Evolutionary conservation across 2,329 filamentous ascomycete genomes (phyloP), one percentile per base, ranked within the genome.

Genomic region (Dactylonectria estremocensis): DNA sequence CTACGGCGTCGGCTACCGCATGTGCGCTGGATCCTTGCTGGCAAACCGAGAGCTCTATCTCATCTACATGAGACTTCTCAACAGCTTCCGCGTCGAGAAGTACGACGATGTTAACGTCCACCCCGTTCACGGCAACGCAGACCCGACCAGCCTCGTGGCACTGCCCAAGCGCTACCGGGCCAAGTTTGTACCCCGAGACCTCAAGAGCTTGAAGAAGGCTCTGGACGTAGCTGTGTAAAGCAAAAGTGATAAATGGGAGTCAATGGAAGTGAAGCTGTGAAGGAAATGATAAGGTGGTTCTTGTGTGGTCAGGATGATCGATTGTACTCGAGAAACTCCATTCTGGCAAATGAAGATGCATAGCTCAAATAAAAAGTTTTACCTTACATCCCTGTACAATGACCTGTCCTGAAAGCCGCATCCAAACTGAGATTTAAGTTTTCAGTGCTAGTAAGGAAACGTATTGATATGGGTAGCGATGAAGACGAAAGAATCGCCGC

Each of bases 21-120:
- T 92, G 90, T 92, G 90, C 68, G 89, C 90, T 0, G 90, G 89
- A 0, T 75, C 71, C 1, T 60, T 75, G 2, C 48, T 92, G 2
- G 89, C 90, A 11, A 91, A 92, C 73, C 83, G 90, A 2, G 90
- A 92, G 75, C 81, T 92, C 18, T 92, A 92, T 67, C 82, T 91
- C 10, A 83, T 90, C 11, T 92, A 90, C 74, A 84, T 91, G 79
- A 84, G 90, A 33, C 86, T 89, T 69, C 79, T 92, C 28, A 89
- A 86, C 76, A 87, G 87, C 72, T 91, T 92, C 77, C 85, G 86
- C 67, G 86, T 92, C 62, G 80, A 87, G 60, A 85, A 85, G 67
- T 79, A 84, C 58, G 86, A 87, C 46, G 80, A 86, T 7, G 83
- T 89, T 0, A 88, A 91, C 59, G 86, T 85, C 31, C 85, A 92